Conservation (phyloP, 2,329 filamentous ascomycete species). For the Pyrenochaeta sp. region DNA sequence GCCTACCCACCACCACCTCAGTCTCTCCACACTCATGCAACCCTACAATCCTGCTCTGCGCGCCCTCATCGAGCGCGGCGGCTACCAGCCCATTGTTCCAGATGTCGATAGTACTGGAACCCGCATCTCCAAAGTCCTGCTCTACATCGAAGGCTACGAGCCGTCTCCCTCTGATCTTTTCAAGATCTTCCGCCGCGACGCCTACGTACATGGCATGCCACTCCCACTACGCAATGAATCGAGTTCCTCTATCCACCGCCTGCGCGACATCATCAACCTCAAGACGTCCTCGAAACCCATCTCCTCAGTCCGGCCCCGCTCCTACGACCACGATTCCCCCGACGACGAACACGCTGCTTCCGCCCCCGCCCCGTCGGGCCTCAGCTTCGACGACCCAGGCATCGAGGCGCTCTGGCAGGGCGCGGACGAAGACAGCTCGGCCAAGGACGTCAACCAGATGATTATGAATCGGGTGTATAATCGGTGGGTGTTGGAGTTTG, state of each 20-base stretch:
- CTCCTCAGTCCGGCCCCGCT: conserved; percentile 27
- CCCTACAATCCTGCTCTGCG: conserved; percentile 53
- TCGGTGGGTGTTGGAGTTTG: conserved; percentile 65
- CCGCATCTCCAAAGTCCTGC: conserved; percentile 39
- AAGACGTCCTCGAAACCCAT: conserved; percentile 23
- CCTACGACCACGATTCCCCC: conserved; percentile 2
- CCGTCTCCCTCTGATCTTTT: conserved; percentile 37
- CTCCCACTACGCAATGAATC: conserved; percentile 30
- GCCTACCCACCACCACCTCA: conserved; percentile 28
- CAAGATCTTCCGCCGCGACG: conserved; percentile 38
- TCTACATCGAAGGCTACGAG: conserved; percentile 47
- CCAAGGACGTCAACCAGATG: conserved; percentile 29
- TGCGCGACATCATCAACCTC: conserved; percentile 41
- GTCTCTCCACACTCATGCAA: conserved; percentile 40
- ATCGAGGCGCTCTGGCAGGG: conserved; percentile 22
- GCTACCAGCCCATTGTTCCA: conserved; percentile 42
- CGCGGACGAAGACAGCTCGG: conserved; percentile 11
- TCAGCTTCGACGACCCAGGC: conserved; percentile 22
- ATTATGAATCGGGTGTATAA: conserved; percentile 48
- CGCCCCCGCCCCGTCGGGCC: too few species aligned
- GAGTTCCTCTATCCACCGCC: conserved; percentile 25
- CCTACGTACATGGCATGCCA: conserved; percentile 41
- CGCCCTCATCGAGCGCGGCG: conserved; percentile 36
- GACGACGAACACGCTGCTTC: neutral
- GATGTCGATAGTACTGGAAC: conserved; percentile 17